Conservation (phyloP, 2,329 filamentous ascomycete species). For the Ceratocystis diversiconidia region DNA sequence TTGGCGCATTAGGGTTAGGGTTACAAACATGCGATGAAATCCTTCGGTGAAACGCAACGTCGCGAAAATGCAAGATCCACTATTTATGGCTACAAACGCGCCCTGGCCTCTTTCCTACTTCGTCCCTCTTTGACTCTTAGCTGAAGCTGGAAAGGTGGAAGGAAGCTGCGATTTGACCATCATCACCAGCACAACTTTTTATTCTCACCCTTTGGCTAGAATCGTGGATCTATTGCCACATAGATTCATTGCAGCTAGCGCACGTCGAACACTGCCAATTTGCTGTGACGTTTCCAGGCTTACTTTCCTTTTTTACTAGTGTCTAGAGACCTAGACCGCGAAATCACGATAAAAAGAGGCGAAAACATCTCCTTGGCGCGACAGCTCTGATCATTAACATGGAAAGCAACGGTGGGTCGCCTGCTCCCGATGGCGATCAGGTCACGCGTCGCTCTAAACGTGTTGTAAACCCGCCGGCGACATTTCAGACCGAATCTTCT, state of each 20-base stretch:
- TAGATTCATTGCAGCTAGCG: not conserved
- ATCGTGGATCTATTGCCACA: not conserved
- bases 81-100: constrained; percentile 17
- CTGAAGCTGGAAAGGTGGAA: not conserved
- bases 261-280: not conserved
- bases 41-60: constrained; percentile 3
- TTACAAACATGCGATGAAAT: not conserved
- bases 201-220: not conserved
- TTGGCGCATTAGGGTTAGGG: not conserved
- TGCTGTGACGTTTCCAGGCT: not conserved
- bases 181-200: constrained; percentile 6
- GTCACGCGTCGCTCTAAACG: constrained; percentile 54
- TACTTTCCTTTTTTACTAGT: not conserved
- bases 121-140: not conserved
- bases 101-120: constrained; percentile 10
- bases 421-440: constrained; percentile 32
- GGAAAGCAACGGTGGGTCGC: constrained; percentile 41
- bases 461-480: constrained; percentile 47
- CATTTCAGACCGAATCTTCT: constrained; percentile 37
- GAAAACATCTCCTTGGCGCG: not conserved
- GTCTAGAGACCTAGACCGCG: not conserved
- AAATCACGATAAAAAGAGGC: not conserved
- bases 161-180: not conserved
- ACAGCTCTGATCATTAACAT: constrained; percentile 21
- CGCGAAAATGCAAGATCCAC: constrained; percentile 18